phyloP scores from a whole-genome alignment of 2,329 filamentous ascomycete species.

The Fusarium mexicanum region DNA sequence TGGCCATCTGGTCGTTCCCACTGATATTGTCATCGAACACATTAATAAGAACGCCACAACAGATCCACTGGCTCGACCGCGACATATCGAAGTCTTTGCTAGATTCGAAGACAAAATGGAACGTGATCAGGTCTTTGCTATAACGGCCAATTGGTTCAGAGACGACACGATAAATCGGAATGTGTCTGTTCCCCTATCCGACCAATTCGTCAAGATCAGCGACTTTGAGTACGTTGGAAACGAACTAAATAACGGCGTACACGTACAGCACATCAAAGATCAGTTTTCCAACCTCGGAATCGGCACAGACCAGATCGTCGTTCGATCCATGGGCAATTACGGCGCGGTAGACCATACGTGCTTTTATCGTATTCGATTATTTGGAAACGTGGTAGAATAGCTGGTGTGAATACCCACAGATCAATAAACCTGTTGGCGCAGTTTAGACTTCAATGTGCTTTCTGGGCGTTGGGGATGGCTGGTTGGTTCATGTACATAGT shows the following conservation, averaged over 20 bases:
- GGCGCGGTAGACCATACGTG: constrained; percentile 69
- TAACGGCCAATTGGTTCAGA: constrained; percentile 49
- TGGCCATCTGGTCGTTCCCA: constrained; percentile 67
- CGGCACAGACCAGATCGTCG: constrained; percentile 61
- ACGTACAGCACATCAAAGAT: constrained; percentile 63
- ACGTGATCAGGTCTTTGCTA: constrained; percentile 56
- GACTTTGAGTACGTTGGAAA: constrained; percentile 63
- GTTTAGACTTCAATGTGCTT: not conserved
- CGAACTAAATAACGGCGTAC: constrained; percentile 55
- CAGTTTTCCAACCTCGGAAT: constrained; percentile 60
- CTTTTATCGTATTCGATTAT: constrained; percentile 71
- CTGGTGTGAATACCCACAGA: too few relatives aligned
- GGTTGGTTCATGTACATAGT: constrained; percentile 5
- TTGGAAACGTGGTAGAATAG: constrained; percentile 48
- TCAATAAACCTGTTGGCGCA: not conserved
- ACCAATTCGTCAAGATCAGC: constrained; percentile 66
- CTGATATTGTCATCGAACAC: constrained; percentile 78
- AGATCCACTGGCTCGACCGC: constrained; percentile 70
- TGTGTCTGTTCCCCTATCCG: constrained; percentile 41
- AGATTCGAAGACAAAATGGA: constrained; percentile 60
- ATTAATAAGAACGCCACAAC: constrained; percentile 70
- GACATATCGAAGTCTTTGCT: constrained; percentile 76
- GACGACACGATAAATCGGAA: constrained; percentile 44
- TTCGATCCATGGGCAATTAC: constrained; percentile 68
- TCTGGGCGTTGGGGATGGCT: constrained; percentile 1